Percentiles rank a stretch among this genome's conserved stretches.
Evolutionary conservation across 202 grass and related monocot species (phyloP).

Genomic region (Elaeis oleifera): DNA sequence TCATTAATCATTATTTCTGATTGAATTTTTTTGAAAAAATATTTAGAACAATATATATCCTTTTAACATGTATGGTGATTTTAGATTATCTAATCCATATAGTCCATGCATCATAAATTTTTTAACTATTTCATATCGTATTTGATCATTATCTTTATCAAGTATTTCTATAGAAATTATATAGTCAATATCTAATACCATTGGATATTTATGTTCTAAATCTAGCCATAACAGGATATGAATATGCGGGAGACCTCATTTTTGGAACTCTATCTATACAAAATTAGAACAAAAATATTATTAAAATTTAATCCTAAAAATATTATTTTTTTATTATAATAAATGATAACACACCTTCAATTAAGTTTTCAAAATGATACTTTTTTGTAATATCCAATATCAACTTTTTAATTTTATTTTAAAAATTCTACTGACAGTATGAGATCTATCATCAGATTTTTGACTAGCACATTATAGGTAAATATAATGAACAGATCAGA

Average conservation of each 20-base stretch:
- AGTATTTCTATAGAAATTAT: conserved; percentile 1
- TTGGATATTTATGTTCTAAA: neutral
- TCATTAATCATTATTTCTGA: neutral
- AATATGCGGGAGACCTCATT: neutral
- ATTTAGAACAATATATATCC: neutral
- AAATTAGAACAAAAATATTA: too few relatives aligned
- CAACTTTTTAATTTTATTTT: too few relatives aligned
- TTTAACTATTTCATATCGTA: neutral
- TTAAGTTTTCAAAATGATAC: too few relatives aligned
- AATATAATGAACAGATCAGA: too few relatives aligned
- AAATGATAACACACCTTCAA: too few relatives aligned
- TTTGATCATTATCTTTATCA: neutral
- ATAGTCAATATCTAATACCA: neutral
- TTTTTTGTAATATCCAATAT: too few relatives aligned
- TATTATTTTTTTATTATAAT: too few relatives aligned
- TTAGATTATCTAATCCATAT: neutral
- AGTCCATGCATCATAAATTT: conserved; percentile 11
- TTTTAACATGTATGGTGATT: conserved; percentile 1
- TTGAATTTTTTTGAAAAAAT: neutral
- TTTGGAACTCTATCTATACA: too few relatives aligned
- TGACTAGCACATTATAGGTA: too few relatives aligned
- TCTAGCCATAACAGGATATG: neutral
- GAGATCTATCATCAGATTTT: too few relatives aligned
- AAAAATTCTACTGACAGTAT: too few relatives aligned
- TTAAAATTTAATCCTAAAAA: too few relatives aligned